Evolutionary conservation across 352 stramenopile species (phyloP), one percentile per base, ranked within the genome.

Genomic region (Halophytophthora polymorphica): DNA sequence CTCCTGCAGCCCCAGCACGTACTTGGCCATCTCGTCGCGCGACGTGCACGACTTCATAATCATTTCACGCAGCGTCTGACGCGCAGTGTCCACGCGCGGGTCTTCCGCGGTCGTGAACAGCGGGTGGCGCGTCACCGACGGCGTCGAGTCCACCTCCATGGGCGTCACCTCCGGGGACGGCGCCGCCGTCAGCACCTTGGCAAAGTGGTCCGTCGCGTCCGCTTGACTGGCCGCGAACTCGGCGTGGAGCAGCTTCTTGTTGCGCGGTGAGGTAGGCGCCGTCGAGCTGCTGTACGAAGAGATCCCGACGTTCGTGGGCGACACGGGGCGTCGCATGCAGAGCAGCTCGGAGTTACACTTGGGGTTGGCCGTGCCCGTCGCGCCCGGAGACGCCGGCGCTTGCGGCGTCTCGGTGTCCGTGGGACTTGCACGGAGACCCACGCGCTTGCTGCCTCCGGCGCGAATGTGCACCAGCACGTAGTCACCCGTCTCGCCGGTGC

Each of bases 381-480:
- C 55, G 43, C 54, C 28, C 21, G 61, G 56, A n/a, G 64, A 69
- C 28, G 50, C 22, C 6, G 55, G 61, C 0, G 39, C 41, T 28
- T 63, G 51, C 21, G 66, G 51, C 13, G 36, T 14, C 12, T 72
- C 65, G 37, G 53, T 21, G 14, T 65, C 55, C 2, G 45, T 42
- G 13, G 64, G 23, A 12, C 50, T 73, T 18, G 72, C 71, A 41
- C 78, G 78, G 22, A 88, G 58, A 41, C 79, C 79, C 2, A 86
- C 74, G 19, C 79, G 77, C 64, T 90, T 90, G 60, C 64, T 80
- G 34, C 73, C 76, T 28, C 79, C 79, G 3, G 79, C 70, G 14
- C 79, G 77, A 41, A 90, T 90, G 61, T 90, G 79, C 35, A 90
- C 79, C 6, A 90, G 70, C 45, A 90, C 79, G 43, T 80, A 82